Conservation (phyloP, 1,284 basidiomycete species). For the Malassezia pachydermatis region DNA sequence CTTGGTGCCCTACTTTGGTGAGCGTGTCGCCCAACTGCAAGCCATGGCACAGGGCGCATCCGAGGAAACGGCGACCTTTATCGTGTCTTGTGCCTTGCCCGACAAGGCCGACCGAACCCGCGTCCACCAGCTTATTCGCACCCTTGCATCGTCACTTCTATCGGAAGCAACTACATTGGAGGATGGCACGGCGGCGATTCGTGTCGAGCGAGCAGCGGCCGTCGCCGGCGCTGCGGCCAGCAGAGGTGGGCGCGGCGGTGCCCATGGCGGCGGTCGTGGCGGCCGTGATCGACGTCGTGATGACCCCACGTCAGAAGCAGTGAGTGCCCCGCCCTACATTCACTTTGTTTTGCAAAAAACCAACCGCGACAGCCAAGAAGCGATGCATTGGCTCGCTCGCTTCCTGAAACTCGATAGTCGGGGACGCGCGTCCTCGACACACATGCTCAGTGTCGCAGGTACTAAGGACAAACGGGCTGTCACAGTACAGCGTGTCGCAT, state of each 20-base stretch:
- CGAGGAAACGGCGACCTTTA: conserved; percentile 18
- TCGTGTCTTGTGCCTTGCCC: conserved; percentile 59
- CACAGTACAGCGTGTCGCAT: conserved; percentile 80
- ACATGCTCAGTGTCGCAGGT: conserved; percentile 75
- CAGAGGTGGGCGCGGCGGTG: conserved; percentile 22
- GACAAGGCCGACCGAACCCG: conserved; percentile 71
- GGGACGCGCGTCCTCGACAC: conserved; percentile 11
- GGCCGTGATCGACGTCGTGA: neutral
- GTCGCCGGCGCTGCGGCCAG: no score
- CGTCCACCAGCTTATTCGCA: conserved; percentile 70
- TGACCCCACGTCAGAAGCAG: conserved; percentile 51
- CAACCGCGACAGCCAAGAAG: conserved; percentile 93
- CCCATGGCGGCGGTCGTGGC: conserved; percentile 16
- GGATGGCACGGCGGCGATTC: conserved; percentile 17
- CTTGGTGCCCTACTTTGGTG: conserved; percentile 19
- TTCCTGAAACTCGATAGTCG: conserved; percentile 47
- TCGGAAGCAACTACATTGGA: conserved; percentile 59
- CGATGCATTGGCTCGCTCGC: conserved; percentile 62
- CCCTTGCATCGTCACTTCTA: conserved; percentile 74
- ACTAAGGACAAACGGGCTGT: conserved; percentile 98
- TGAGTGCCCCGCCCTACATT: conserved; percentile 61
- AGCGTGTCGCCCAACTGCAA: neutral
- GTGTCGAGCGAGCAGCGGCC: no score
- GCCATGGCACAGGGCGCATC: conserved; percentile 20
- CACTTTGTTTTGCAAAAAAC: conserved; percentile 96